Evolutionary conservation across 306 rosid genomes (phyloP), one percentile per base, ranked within the genome.

Genomic region (Acacia confusa): DNA sequence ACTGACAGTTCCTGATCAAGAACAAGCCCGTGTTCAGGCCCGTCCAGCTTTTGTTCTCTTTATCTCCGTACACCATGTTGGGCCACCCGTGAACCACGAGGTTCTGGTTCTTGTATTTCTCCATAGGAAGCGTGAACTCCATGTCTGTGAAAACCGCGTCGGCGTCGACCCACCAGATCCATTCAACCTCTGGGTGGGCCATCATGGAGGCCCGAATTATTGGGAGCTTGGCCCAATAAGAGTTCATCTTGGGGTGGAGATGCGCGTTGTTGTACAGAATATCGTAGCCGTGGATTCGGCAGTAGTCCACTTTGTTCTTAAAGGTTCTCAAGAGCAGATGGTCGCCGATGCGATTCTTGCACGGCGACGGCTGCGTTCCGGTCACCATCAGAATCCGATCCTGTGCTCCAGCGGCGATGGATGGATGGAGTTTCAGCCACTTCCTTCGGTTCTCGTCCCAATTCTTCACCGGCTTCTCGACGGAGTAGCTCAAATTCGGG

Each of bases 241-340:
- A 70, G 36, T 32, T 74, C 88, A 88, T 86, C 12, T 87, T 78
- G 4, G 90, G 87, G 11, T 90, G 82, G 11, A 90, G 76, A 44
- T 47, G 52, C 2, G 82, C 74, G 74, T 82, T 76, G 84, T 84
- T 88, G 79, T 90, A 88, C 57, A 80, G 73, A 11, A 90, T 78
- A 0, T 88, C 89, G 72, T 80, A 30, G 34, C 78, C 79, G 38
- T 90, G 91, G 58, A 84, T 61, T 36, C 90, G 76, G 17, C 89
- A 84, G 76, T 86, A 90, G 43, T 90, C 94, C 2, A 86, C 90
- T 79, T 90, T 86, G 88, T 90, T 90, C 83, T 86, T 90, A 84
- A 90, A 90, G 25, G 64, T 57, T 58, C 91, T 57, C 13, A 90
- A 67, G 1, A 90, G 86, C 17, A 90, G 17, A 74, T 90, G 91